Base-by-base conservation (phyloP, 169 alveolate genomes). In the Miamiensis avidus region DNA sequence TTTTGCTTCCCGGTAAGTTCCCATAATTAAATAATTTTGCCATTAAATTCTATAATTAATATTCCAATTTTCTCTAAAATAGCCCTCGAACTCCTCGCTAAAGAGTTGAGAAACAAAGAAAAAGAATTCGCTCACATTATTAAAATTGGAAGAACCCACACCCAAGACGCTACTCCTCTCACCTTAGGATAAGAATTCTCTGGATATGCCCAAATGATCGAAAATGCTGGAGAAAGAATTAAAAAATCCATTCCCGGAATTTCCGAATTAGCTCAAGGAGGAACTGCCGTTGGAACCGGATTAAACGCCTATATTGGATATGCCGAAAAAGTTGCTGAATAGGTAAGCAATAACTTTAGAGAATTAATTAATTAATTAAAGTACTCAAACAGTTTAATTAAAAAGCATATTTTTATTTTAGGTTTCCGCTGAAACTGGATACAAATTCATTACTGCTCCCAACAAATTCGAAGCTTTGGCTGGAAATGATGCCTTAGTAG, bases 251-350 rank as follows among this genome's bases (percentile, higher is more conserved):
- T 97, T 29, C 90, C 89, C 27, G 94, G 91, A 28, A 92, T 96
- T 32, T 89, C 87, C 31, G 87, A 88, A 79, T 85, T 97, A 25
- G 98, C 98, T 75, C 96, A 95, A 94, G 99, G 99, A 31, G 98
- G 98, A 65, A 97, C 99, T 34, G 99, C 99, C 16, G 98, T 97
- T 26, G 99, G 99, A 49, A 97, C 99, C 29, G 99, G 99, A 74
- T 29, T 96, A 15, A 96, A 96, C 86, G 90, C 97, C 28, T 93
- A 92, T 74, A 78, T 78, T 25, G 98, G 97, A n/a, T 96, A 93
- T 73, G 96, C 97, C 74, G 97, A 95, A 85, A 88, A 88, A 30
- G 83, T 95, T 30, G 97, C 98, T 69, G 95, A 88, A 65, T 82
- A 91, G 33, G 65, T 49, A 49, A 49, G 20, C 69, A 11, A 49